phyloP scores from a whole-genome alignment of 441 rosid genomes.

The Brassica hybrid region DNA sequence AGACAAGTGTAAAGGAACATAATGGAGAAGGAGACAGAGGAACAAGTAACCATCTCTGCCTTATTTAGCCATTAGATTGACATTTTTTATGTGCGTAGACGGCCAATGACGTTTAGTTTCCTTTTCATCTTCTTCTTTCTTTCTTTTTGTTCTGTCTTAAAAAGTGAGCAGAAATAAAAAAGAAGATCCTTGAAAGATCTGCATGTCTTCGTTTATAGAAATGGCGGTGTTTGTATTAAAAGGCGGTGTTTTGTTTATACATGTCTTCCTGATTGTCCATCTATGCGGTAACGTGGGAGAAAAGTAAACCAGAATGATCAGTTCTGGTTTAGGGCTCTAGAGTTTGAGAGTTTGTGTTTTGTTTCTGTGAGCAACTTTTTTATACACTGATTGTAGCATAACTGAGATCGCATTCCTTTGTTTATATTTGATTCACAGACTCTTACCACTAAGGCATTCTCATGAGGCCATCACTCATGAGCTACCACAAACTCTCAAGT shows the following conservation, averaged over 20 bases:
- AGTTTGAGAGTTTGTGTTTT: background rate
- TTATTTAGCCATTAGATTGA: slow-evolving; percentile 10
- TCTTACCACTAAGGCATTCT: background rate
- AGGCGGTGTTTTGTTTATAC: too few species aligned
- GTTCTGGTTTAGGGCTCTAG: slow-evolving; percentile 29
- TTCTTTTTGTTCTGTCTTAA: background rate
- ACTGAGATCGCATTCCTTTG: slow-evolving; percentile 11
- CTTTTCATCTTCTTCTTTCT: slow-evolving; percentile 23
- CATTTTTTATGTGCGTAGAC: slow-evolving; percentile 33
- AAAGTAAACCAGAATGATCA: slow-evolving; percentile 9
- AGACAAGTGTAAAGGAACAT: slow-evolving; percentile 13
- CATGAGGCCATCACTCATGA: too few species aligned
- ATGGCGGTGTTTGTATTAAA: too few species aligned
- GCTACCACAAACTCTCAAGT: too few species aligned
- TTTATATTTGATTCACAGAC: background rate
- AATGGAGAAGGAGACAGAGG: slow-evolving; percentile 23
- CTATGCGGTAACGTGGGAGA: slow-evolving; percentile 1
- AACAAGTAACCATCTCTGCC: slow-evolving; percentile 33
- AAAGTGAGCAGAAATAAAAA: too few species aligned
- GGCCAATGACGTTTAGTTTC: slow-evolving; percentile 38
- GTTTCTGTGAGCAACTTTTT: too few species aligned
- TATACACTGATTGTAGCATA: too few species aligned
- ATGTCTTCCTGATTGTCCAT: slow-evolving; percentile 8
- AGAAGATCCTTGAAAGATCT: too few species aligned
- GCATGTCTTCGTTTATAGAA: too few species aligned